Evolutionary conservation across 2,329 filamentous ascomycete genomes (phyloP), one percentile per base, ranked within the genome.

Genomic region (Trichoderma brevicompactum): DNA sequence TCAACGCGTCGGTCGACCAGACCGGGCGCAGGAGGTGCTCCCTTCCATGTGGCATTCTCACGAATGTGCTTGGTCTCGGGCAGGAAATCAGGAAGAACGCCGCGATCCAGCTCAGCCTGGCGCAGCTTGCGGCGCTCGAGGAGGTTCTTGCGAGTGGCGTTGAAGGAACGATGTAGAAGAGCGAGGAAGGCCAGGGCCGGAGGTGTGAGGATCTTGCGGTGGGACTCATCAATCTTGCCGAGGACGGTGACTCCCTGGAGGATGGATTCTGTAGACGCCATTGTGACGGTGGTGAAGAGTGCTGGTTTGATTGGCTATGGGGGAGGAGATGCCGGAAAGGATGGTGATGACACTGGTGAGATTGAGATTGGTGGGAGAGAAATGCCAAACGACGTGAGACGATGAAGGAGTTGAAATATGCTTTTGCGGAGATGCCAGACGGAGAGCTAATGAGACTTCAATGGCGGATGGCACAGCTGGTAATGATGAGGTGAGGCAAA

Each of bases 21-120:
- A 66, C 95, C 95, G 0, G 95, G 94, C 7, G 94, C 95, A 17
- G 95, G 95, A 59, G 90, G 87, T 49, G 95, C 93, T 68, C 92
- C 95, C 81, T 88, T 95, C 95, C 95, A 99, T 72, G 93, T 89
- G 77, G 91, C 87, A 79, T 97, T 92, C 73, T 98, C 94, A 73
- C 95, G 92, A 78, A 99, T 94, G 82, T 95, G 90, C 82, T 88
- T 94, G 67, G 95, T 98, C 86, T 98, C 92, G 66, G 94, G 92
- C 62, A 98, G 87, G 83, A 99, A 98, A 80, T 98, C 94, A 68
- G 93, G 93, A 50, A 97, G 85, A 63, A 87, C 80, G 71, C 95
- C 95, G 77, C 90, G 90, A 83, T 98, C 94, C 69, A 98, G 88
- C 85, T 97, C 94, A 71, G 91, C 90, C 82, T 98, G 95, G 75